Percentiles rank a stretch among this genome's conserved stretches.
phyloP scores from a whole-genome alignment of 2,329 filamentous ascomycete genomes.

The Colletotrichum salicis region DNA sequence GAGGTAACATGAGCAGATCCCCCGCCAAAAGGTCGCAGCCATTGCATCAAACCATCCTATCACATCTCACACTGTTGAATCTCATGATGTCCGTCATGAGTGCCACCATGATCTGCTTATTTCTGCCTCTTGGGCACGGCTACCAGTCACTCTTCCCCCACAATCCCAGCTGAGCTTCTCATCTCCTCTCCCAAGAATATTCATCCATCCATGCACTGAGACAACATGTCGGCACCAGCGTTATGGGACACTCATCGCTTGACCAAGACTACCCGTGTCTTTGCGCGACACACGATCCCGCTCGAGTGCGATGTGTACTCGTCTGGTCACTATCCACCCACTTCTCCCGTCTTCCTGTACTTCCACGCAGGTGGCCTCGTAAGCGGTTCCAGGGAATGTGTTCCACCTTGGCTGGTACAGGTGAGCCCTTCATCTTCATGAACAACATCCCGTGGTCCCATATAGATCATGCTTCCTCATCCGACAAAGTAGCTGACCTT shows the following conservation, averaged over 20 bases:
- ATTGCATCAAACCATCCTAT: background rate
- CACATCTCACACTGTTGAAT: background rate
- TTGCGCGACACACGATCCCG: conserved; percentile 45
- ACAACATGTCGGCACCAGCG: conserved; percentile 1
- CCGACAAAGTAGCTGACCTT: background rate
- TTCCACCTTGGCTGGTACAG: conserved; percentile 51
- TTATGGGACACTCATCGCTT: background rate
- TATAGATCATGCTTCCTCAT: background rate
- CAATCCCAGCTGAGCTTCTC: background rate
- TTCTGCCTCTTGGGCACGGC: too few relatives aligned
- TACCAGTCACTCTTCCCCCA: background rate
- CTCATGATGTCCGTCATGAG: background rate
- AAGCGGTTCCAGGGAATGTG: conserved; percentile 43
- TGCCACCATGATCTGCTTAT: background rate
- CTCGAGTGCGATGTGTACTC: conserved; percentile 50
- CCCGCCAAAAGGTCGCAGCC: background rate
- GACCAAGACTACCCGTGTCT: conserved; percentile 42
- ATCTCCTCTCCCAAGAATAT: background rate
- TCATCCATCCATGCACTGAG: background rate
- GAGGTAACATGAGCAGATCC: background rate
- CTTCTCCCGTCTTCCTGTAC: conserved; percentile 47
- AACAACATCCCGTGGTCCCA: background rate
- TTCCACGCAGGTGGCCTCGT: conserved; percentile 50
- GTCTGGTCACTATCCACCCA: conserved; percentile 37
- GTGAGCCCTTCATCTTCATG: conserved; percentile 31